A percentile compares a stretch with the other conserved stretches of the same genome.
phyloP scores from a whole-genome alignment of 495 filamentous ascomycete genomes.

The Umbilicaria muhlenbergii region DNA sequence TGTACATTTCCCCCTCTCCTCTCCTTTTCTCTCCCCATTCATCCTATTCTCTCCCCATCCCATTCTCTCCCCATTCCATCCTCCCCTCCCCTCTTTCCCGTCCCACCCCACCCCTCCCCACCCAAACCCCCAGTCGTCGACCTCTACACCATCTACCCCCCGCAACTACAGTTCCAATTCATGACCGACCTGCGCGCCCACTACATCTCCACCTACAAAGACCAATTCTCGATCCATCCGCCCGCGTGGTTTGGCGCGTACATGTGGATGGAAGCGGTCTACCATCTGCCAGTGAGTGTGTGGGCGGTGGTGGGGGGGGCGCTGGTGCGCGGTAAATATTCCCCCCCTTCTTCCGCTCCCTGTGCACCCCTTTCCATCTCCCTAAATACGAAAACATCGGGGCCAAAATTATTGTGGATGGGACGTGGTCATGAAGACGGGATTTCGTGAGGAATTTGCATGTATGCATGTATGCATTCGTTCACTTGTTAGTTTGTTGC shows the following conservation, averaged over 20 bases:
- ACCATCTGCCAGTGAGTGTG: conserved; percentile 51
- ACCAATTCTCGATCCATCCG: conserved; percentile 47
- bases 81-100: neutral
- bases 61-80: neutral
- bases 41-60: neutral
- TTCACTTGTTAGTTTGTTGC: no score
- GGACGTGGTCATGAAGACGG: no score
- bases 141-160: conserved; percentile 12
- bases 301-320: conserved; percentile 44
- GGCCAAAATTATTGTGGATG: no score
- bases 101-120: neutral
- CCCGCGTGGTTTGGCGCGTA: conserved; percentile 59
- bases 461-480: no score
- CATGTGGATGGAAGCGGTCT: conserved; percentile 50
- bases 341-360: neutral
- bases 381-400: no score
- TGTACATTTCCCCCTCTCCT: neutral
- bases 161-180: neutral
- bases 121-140: conserved; percentile 4
- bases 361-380: neutral
- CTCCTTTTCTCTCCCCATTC: neutral
- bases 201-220: conserved; percentile 20
- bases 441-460: no score
- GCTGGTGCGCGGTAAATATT: conserved; percentile 28
- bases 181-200: conserved; percentile 8